Evolutionary conservation across 192 early-diverging fungal genomes (phyloP).

Genomic region (Umbelopsis vinacea): DNA sequence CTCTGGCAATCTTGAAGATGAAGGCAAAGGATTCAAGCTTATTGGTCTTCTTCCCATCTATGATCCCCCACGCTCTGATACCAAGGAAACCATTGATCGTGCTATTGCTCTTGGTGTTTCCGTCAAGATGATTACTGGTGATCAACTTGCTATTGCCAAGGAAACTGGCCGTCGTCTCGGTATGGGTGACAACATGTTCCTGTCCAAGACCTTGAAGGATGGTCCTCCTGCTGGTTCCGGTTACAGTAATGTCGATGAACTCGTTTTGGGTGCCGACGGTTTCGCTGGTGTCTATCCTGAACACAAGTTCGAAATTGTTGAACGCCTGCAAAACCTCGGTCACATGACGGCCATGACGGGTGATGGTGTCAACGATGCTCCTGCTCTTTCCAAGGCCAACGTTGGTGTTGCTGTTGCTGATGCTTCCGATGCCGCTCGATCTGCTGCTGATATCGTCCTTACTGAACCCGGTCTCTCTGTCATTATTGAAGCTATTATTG

Average conservation of each 20-base stretch:
- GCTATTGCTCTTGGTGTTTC: conserved; percentile 71
- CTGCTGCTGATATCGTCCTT: conserved; percentile 80
- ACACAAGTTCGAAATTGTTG: conserved; percentile 74
- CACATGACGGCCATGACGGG: conserved; percentile 76
- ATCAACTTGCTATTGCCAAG: conserved; percentile 79
- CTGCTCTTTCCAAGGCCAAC: conserved; percentile 74
- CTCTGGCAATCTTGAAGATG: conserved; percentile 58
- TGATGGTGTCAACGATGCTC: conserved; percentile 78
- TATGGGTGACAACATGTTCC: conserved; percentile 76
- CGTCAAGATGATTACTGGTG: conserved; percentile 96
- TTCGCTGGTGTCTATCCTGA: conserved; percentile 71
- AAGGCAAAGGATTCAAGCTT: conserved; percentile 69
- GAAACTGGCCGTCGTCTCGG: conserved; percentile 74
- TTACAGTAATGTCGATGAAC: conserved; percentile 58
- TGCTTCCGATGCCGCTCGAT: conserved; percentile 75
- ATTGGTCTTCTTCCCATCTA: conserved; percentile 75
- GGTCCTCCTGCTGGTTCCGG: conserved; percentile 64
- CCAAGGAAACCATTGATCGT: conserved; percentile 79
- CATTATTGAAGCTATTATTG: conserved; percentile 91
- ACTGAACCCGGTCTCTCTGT: conserved; percentile 78
- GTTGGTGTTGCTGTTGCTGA: conserved; percentile 76
- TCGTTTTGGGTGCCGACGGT: conserved; percentile 67
- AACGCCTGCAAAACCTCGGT: conserved; percentile 67
- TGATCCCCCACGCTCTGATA: conserved; percentile 81
- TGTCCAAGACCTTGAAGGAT: conserved; percentile 64